Evolutionary conservation across 2,329 filamentous ascomycete genomes (phyloP).

Genomic region (Cladosporium sp.): DNA sequence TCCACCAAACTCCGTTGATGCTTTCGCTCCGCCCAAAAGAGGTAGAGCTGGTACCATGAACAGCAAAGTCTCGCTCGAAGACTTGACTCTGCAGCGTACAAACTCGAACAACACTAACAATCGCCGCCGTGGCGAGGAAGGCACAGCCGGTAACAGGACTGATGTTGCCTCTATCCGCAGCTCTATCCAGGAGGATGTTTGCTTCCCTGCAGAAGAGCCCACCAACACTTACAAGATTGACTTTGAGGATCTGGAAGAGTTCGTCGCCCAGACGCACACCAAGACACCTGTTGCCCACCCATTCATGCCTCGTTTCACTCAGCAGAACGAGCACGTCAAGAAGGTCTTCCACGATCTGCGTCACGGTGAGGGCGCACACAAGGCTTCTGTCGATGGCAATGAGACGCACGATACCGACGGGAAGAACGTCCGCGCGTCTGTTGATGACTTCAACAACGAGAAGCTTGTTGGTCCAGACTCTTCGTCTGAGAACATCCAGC

Average conservation of each 20-base stretch:
- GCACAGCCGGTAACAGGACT: conserved; percentile 53
- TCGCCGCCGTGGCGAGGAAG: conserved; percentile 54
- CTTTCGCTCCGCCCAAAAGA: conserved; percentile 86
- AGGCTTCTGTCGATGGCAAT: conserved; percentile 21
- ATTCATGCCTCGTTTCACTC: conserved; percentile 30
- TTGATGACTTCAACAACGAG: conserved; percentile 36
- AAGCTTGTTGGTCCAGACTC: conserved; percentile 38
- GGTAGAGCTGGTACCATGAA: conserved; percentile 68
- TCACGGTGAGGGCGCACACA: conserved; percentile 20
- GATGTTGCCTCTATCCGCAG: conserved; percentile 62
- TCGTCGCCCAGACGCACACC: conserved; percentile 61
- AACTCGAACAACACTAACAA: conserved; percentile 63
- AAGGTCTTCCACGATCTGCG: conserved; percentile 62
- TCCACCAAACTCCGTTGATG: conserved; percentile 94
- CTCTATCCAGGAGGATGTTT: conserved; percentile 81
- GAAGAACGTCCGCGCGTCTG: not conserved
- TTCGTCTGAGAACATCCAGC: conserved; percentile 23
- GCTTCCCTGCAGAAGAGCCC: conserved; percentile 77
- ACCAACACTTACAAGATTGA: conserved; percentile 79
- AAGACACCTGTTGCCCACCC: conserved; percentile 44
- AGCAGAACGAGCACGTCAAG: conserved; percentile 26
- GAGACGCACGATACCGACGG: conserved; percentile 31
- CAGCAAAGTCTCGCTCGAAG: conserved; percentile 53
- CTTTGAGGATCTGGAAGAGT: conserved; percentile 90
- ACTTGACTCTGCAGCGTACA: conserved; percentile 63